Conservation (phyloP, 176 grass and related monocot species). For the Lolium perenne region DNA sequence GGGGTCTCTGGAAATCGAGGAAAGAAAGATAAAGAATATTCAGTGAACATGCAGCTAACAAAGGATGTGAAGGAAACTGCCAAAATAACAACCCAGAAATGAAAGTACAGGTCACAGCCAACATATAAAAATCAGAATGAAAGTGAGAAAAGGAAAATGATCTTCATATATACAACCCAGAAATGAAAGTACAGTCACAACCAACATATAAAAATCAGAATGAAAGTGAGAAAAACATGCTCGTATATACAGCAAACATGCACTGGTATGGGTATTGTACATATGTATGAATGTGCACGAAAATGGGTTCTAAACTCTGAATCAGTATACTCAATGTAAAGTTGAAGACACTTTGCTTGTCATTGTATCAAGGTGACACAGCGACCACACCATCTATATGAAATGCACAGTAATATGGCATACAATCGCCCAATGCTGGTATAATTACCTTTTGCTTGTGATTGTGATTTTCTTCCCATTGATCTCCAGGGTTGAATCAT, state of each 20-base stretch:
- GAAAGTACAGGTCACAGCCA: background rate
- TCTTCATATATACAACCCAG: constrained; percentile 26
- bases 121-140: constrained; percentile 7
- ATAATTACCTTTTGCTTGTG: constrained; percentile 87
- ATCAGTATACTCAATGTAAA: background rate
- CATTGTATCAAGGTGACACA: constrained; percentile 8
- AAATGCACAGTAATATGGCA: constrained; percentile 3
- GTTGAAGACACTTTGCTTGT: background rate
- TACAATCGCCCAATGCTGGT: constrained; percentile 21
- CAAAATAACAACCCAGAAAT: constrained; percentile 19
- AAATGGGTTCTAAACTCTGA: background rate
- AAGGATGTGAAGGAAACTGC: background rate
- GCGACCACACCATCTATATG: background rate
- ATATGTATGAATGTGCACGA: background rate
- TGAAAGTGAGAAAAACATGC: background rate
- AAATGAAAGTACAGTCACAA: constrained; percentile 21
- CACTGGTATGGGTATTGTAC: background rate
- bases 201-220: constrained; percentile 1
- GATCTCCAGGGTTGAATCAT: constrained; percentile 85
- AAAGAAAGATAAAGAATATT: constrained; percentile 8
- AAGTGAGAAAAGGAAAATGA: background rate
- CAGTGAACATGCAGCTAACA: background rate
- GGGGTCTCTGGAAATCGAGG: constrained; percentile 72
- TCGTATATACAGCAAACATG: background rate
- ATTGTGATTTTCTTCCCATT: constrained; percentile 86